These are phyloP conservation scores for Tripterygium wilfordii DNA, from an alignment of 177 flowering plant species.

Conservation along the genomic window DNA sequence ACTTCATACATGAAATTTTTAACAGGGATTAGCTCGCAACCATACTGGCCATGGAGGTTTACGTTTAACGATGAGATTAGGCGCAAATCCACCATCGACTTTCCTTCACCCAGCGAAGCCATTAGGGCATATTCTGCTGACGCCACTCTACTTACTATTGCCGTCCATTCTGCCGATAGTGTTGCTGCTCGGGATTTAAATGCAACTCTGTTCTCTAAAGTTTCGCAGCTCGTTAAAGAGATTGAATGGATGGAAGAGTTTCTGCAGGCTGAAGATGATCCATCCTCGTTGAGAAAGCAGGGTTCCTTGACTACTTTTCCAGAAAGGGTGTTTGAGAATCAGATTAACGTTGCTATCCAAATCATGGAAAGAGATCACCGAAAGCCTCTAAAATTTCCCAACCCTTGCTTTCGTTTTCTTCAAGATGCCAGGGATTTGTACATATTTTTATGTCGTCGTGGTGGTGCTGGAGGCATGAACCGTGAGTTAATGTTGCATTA, in stretches of 20 bases:
- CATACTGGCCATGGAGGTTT: slow-evolving; percentile 79
- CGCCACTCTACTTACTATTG: slow-evolving; percentile 84
- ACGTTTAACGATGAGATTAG: slow-evolving; percentile 89
- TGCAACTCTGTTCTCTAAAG: slow-evolving; percentile 88
- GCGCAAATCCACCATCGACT: slow-evolving; percentile 93
- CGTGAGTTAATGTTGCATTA: slow-evolving; percentile 61
- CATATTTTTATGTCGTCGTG: slow-evolving; percentile 70
- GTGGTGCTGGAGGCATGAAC: slow-evolving; percentile 84
- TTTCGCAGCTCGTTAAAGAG: slow-evolving; percentile 80
- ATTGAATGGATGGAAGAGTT: slow-evolving; percentile 92
- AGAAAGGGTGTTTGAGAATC: slow-evolving; percentile 86
- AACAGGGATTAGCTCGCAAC: slow-evolving; percentile 61
- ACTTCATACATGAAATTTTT: slow-evolving; percentile 87
- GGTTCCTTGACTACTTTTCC: slow-evolving; percentile 69
- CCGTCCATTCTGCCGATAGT: slow-evolving; percentile 98
- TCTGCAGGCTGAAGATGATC: slow-evolving; percentile 56
- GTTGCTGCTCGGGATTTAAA: slow-evolving; percentile 94
- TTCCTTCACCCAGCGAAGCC: slow-evolving; percentile 78
- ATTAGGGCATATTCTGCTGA: slow-evolving; percentile 89
- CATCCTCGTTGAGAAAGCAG: slow-evolving; percentile 47
- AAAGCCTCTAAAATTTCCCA: too few relatives aligned
- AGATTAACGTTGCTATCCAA: slow-evolving; percentile 71
- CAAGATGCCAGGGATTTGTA: slow-evolving; percentile 94
- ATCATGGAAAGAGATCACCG: slow-evolving; percentile 59
- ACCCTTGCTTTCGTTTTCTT: slow-evolving; percentile 89